Evolutionary conservation across 1,284 basidiomycete species (phyloP), one percentile per base, ranked within the genome.

Genomic region (Mycosarcoma maydis): DNA sequence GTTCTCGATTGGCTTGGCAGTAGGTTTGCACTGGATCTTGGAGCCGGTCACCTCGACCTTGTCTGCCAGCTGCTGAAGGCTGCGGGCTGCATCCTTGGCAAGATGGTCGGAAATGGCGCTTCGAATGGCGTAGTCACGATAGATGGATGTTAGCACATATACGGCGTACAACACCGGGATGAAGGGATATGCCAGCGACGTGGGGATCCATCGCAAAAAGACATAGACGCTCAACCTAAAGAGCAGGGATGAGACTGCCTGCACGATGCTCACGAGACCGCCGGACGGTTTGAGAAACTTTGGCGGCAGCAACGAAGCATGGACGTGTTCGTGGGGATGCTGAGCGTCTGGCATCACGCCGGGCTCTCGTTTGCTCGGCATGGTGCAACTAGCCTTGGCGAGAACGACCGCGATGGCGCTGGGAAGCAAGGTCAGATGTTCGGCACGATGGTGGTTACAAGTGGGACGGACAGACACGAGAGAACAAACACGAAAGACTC

Each of bases 201-300:
- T 72, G 9, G 76, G 76, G 23, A 80, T 73, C 73, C 78, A 73
- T 9, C 76, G 70, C 45, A 80, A 40, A 49, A 78, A 80, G 26
- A 80, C 30, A 32, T 51, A 77, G 53, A 74, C 68, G 30, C 54
- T n/a, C 2, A 75, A 36, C 24, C 77, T 77, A 55, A 77, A 74
- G 33, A 80, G 53, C 19, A 76, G 32, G 30, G 72, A 73, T 9
- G 57, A 57, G 16, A 67, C 2, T 7, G 58, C 49, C 48, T 80
- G 75, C 3, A 77, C 20, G 20, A 59, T 22, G 39, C 60, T 53
- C n/a, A 61, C 17, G 17, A 73, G 3, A 14, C 73, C 72, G 10
- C 61, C 62, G 23, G 58, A 54, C 6, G 68, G 68, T 30, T 45
- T 45, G 48, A 43, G 51, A 30, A 69, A 69, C 23, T 49, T 50